These are phyloP conservation scores for Eutrema japonicum DNA, from an alignment of 345 rosid species.

Conservation along the genomic window DNA sequence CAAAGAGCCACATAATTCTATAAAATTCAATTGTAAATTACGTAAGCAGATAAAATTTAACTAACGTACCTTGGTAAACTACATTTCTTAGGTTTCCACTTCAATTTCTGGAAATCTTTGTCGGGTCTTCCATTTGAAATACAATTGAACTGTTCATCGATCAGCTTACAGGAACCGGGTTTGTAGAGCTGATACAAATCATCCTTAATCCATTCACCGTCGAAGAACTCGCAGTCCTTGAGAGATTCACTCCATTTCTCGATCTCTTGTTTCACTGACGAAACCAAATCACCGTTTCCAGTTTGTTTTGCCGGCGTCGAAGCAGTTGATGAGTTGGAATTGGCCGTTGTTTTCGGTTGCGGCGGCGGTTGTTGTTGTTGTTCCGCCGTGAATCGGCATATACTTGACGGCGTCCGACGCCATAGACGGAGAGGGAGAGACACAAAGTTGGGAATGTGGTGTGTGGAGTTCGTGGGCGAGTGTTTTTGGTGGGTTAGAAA, in stretches of 20 bases:
- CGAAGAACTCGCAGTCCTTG: constrained; percentile 78
- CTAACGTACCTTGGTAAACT: constrained; percentile 72
- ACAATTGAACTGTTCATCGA: constrained; percentile 91
- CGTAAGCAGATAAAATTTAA: background rate
- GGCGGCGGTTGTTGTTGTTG: constrained; percentile 30
- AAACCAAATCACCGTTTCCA: constrained; percentile 36
- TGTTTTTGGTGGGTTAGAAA: constrained; percentile 6
- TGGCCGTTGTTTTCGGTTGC: constrained; percentile 45
- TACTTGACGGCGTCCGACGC: constrained; percentile 72
- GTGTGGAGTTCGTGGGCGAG: constrained; percentile 29
- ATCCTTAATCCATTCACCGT: constrained; percentile 86
- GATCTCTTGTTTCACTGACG: constrained; percentile 51
- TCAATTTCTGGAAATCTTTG: constrained; percentile 64
- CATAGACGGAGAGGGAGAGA: constrained; percentile 45
- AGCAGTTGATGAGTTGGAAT: constrained; percentile 34
- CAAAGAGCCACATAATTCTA: background rate
- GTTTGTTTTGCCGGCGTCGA: constrained; percentile 48
- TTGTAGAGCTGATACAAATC: constrained; percentile 90
- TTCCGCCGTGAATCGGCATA: constrained; percentile 48
- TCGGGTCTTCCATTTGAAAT: constrained; percentile 86
- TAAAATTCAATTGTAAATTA: background rate
- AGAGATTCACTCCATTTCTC: constrained; percentile 54
- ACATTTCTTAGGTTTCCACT: constrained; percentile 94
- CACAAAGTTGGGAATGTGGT: constrained; percentile 29
- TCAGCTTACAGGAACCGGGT: constrained; percentile 78